Base-by-base conservation (phyloP, 2,329 filamentous ascomycete genomes). In the Diaporthe longicolla region DNA sequence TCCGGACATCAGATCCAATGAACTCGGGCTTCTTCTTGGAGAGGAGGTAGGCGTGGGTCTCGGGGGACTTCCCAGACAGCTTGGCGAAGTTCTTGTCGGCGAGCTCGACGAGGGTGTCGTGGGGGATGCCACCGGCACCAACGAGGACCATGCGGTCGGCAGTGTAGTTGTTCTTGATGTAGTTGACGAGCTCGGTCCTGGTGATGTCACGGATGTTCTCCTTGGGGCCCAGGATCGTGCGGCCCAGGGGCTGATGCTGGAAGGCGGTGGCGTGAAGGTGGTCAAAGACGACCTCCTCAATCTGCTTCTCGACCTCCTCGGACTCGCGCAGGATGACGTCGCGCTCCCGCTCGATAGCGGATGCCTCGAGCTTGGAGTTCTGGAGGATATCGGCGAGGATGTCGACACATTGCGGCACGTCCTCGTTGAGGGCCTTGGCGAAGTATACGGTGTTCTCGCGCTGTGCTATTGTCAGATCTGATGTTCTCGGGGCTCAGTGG, bases 381-480 rank as follows among this genome's bases (percentile, higher is more conserved):
- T 98, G 97, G 77, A 99, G 94, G 84, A 99, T 99, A 84, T 99
- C 97, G 89, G 97, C 94, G 76, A 99, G 94, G 82, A 99, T 98
- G 86, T 99, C 95, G 85, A 99, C 97, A 83, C 94, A 94, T 85
- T 95, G 94, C 81, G 95, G 95, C 76, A 98, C 95, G 84, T 99
- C 96, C 86, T 93, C 92, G 89, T 99, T 99, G 90, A 99, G 98
- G 78, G 96, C 93, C 89, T 98, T 98, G 87, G 97, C 97, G 86
- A 98, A 99, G 91, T 99, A 99, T 83, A 99, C 97, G 81, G 97
- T 99, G 91, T 98, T 98, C 87, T 99, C 97, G 85, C 97, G 95
- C 95, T 94, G 24, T n/a, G 21, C 48, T 71, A 26, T 32, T 55
- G 81, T 77, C 77, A 76, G 73, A 71, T 45, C 59, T 61, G 37